Evolutionary conservation across 495 filamentous ascomycete genomes (phyloP).

Genomic region (Astrothelium subdiscretum): DNA sequence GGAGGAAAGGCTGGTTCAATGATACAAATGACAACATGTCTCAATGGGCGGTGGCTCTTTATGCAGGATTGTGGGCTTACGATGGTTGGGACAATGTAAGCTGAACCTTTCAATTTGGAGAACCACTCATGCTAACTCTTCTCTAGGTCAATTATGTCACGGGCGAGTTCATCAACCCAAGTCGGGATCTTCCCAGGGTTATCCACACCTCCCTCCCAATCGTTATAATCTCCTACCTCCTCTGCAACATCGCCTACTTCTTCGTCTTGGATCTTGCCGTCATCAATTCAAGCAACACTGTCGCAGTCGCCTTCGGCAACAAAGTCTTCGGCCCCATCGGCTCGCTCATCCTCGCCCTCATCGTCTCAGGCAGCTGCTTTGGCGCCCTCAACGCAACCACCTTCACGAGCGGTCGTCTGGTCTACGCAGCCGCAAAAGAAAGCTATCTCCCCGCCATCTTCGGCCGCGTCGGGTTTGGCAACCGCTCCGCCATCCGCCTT

Average conservation of each 20-base stretch:
- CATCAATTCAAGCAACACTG: constrained; percentile 78
- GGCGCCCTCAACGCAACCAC: constrained; percentile 90
- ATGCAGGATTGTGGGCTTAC: constrained; percentile 94
- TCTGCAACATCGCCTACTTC: constrained; percentile 89
- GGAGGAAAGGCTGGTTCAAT: constrained; percentile 88
- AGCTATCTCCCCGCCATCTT: constrained; percentile 82
- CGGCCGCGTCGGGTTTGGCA: constrained; percentile 61
- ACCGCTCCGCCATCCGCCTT: constrained; percentile 18
- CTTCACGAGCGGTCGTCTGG: constrained; percentile 82
- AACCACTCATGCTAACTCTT: not conserved
- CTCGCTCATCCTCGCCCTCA: constrained; percentile 73
- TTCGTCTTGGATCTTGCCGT: constrained; percentile 73
- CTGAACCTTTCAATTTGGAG: constrained; percentile 35
- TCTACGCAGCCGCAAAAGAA: constrained; percentile 92
- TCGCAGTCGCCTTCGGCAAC: constrained; percentile 85
- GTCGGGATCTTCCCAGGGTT: constrained; percentile 80
- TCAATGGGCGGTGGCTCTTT: constrained; percentile 82
- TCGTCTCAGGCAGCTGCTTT: constrained; percentile 73
- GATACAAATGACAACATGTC: constrained; percentile 68
- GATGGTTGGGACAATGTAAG: constrained; percentile 98
- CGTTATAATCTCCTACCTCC: constrained; percentile 79
- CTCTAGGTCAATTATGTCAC: constrained; percentile 87
- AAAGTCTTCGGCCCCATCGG: constrained; percentile 81
- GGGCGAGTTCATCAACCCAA: constrained; percentile 86
- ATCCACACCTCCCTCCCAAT: constrained; percentile 96